Conservation (phyloP, 345 rosid genomes). For the Camelina laxa region DNA sequence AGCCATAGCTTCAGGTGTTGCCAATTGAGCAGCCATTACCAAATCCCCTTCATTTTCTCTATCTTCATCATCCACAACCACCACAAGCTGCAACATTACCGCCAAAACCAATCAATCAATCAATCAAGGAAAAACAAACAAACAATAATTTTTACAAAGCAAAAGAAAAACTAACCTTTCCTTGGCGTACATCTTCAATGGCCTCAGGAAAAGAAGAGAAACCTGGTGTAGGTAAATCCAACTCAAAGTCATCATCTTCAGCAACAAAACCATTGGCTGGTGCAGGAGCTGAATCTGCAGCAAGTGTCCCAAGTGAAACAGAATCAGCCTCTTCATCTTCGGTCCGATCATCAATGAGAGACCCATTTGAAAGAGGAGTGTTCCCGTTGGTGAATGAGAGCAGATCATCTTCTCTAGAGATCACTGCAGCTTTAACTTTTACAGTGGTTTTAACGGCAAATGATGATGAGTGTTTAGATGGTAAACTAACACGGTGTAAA, state of each 20-base stretch:
- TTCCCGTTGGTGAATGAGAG: constrained; percentile 47
- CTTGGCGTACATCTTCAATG: constrained; percentile 86
- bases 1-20: constrained; percentile 95
- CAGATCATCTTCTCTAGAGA: constrained; percentile 68
- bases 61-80: constrained; percentile 94
- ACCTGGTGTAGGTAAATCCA: constrained; percentile 73
- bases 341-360: constrained; percentile 40
- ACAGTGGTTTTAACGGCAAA: constrained; percentile 43
- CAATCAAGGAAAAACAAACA: neutral
- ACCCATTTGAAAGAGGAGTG: constrained; percentile 8
- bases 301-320: constrained; percentile 49
- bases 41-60: constrained; percentile 96
- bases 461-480: constrained; percentile 45
- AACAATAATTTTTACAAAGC: neutral
- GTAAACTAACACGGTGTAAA: constrained; percentile 41
- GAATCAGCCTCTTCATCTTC: constrained; percentile 50
- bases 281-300: constrained; percentile 52
- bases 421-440: constrained; percentile 54
- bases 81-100: constrained; percentile 65
- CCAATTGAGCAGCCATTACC: constrained; percentile 83
- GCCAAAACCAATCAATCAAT: constrained; percentile 6
- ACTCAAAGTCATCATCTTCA: constrained; percentile 68
- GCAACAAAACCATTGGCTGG: constrained; percentile 49
- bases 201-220: constrained; percentile 86
- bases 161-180: constrained; percentile 63